Conservation (phyloP, 768 basidiomycete species). For the Rhodotorula kratochvilovae region DNA sequence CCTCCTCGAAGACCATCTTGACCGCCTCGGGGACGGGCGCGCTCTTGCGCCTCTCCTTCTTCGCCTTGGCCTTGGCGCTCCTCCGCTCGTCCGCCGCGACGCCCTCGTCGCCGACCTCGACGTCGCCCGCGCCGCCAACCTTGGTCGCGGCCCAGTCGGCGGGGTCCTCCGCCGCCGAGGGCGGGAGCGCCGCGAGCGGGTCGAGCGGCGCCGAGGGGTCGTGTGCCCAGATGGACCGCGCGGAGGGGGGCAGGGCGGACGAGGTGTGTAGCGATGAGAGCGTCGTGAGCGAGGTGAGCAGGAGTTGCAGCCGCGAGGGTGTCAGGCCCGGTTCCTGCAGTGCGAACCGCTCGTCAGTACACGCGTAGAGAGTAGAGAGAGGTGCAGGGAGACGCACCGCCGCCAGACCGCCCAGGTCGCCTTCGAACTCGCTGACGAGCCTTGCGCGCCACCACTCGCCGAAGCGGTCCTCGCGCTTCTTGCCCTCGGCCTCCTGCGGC, state of each 20-base stretch:
- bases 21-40: neutral
- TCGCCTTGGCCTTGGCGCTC: slow-evolving; percentile 1
- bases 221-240: slow-evolving; percentile 35
- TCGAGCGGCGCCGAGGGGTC: slow-evolving; percentile 30
- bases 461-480: slow-evolving; percentile 25
- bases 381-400: slow-evolving; percentile 16
- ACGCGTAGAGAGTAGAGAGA: neutral
- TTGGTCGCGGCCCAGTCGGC: slow-evolving; percentile 30
- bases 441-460: slow-evolving; percentile 39
- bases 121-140: slow-evolving; percentile 36
- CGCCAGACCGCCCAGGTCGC: slow-evolving; percentile 31
- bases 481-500: slow-evolving; percentile 1
- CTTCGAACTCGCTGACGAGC: slow-evolving; percentile 36
- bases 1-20: slow-evolving; percentile 20
- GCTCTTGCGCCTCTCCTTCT: slow-evolving; percentile 14
- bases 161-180: neutral
- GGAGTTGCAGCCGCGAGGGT: slow-evolving; percentile 31
- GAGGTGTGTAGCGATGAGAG: slow-evolving; percentile 38
- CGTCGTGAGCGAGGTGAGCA: slow-evolving; percentile 38
- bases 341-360: neutral
- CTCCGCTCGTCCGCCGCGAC: slow-evolving; percentile 24
- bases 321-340: slow-evolving; percentile 36
- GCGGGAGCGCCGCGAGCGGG: slow-evolving; percentile 26
- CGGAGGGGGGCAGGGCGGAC: slow-evolving; percentile 14
- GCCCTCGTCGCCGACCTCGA: slow-evolving; percentile 38